Evolutionary conservation across 371 early-diverging fungal genomes (phyloP).

Genomic region (Blakeslea trispora): DNA sequence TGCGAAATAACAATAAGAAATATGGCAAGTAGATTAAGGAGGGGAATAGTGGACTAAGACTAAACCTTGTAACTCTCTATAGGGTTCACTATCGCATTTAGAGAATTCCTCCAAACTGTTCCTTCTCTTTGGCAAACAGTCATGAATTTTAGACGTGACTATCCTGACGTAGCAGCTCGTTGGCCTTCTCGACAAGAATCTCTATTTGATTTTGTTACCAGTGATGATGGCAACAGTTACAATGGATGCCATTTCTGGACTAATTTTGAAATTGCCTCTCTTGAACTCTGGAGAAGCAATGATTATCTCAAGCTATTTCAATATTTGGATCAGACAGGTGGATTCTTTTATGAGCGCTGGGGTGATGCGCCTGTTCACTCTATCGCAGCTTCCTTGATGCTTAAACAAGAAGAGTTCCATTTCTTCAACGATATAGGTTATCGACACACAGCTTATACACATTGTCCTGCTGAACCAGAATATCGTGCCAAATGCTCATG

Average conservation of each 20-base stretch:
- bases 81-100: slow-evolving; percentile 70
- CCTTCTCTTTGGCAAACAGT: slow-evolving; percentile 72
- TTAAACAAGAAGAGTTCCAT: slow-evolving; percentile 80
- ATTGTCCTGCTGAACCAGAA: slow-evolving; percentile 67
- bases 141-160: slow-evolving; percentile 44
- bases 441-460: slow-evolving; percentile 66
- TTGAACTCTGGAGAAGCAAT: slow-evolving; percentile 79
- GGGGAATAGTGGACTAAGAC: slow-evolving; percentile 1
- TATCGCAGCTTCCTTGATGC: slow-evolving; percentile 82
- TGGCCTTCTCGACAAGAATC: slow-evolving; percentile 41
- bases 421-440: slow-evolving; percentile 86
- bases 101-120: slow-evolving; percentile 74
- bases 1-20: slow-evolving; percentile 28
- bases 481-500: slow-evolving; percentile 60
- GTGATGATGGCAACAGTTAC: slow-evolving; percentile 42
- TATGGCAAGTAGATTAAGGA: slow-evolving; percentile 28
- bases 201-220: slow-evolving; percentile 43
- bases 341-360: slow-evolving; percentile 96
- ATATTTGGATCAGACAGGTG: slow-evolving; percentile 82
- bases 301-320: slow-evolving; percentile 79
- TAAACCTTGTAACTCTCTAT: slow-evolving; percentile 45
- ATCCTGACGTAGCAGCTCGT: slow-evolving; percentile 40
- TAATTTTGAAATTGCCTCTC: slow-evolving; percentile 75
- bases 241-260: slow-evolving; percentile 80
- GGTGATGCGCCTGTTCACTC: slow-evolving; percentile 98